A percentile compares a stretch with the other conserved stretches of the same genome.
Conservation (phyloP, 306 rosid species). For the Lablab purpureus region DNA sequence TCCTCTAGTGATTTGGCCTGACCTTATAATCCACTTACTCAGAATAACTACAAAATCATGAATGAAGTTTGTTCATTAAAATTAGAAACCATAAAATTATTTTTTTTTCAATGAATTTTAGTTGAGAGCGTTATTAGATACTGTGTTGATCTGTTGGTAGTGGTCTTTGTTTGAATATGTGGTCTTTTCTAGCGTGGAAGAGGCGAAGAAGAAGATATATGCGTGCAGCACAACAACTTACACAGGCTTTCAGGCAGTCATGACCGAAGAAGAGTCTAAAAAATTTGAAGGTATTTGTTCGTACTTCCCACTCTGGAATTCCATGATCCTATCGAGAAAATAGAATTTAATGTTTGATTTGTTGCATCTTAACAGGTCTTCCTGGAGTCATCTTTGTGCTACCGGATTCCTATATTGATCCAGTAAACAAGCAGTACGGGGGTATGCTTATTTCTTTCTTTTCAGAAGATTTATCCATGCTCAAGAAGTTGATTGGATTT, state of each 20-base stretch:
- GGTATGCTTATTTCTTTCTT: constrained; percentile 49
- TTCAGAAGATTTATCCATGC: neutral
- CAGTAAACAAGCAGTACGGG: constrained; percentile 85
- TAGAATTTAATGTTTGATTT: neutral
- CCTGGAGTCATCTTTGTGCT: constrained; percentile 83
- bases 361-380: constrained; percentile 53
- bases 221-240: constrained; percentile 92
- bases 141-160: neutral
- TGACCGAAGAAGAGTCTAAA: constrained; percentile 86
- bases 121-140: neutral
- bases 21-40: too few species aligned
- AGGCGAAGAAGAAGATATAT: constrained; percentile 84
- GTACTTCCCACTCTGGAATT: neutral
- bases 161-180: constrained; percentile 25
- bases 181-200: constrained; percentile 71
- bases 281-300: constrained; percentile 69
- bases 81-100: too few species aligned
- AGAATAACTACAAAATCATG: too few species aligned
- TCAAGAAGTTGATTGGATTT: constrained; percentile 20
- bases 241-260: constrained; percentile 79
- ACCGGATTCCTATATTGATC: constrained; percentile 87
- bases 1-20: too few species aligned
- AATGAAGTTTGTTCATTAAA: neutral
- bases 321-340: neutral
- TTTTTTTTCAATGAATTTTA: neutral